Evolutionary conservation across 495 filamentous ascomycete genomes (phyloP), one percentile per base, ranked within the genome.

Genomic region (Neurospora cerealis): DNA sequence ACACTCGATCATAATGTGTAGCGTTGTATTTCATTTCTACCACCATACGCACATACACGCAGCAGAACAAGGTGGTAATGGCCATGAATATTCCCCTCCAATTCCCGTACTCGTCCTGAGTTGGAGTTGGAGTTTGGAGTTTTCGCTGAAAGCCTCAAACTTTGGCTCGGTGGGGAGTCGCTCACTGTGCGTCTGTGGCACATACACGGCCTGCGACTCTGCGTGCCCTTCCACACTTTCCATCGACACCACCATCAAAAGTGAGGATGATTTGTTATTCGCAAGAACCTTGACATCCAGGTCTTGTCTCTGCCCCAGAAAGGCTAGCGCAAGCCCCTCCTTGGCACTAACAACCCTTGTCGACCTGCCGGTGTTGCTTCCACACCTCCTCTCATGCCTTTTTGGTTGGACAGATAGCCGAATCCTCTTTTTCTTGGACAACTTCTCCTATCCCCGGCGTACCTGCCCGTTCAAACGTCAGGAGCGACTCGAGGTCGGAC

Each of bases 331-430:
- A 28, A 46, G 24, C 60, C 32, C 60, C 48, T 70, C 60, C 70
- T 72, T 73, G 75, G 38, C 74, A 73, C 74, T 77, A 74, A 46
- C 3, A 24, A 78, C 76, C 77, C 77, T 75, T 77, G 77, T 77
- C 74, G 19, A 8, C 71, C 34, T 72, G 69, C 54, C 75, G 75
- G 21, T 32, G 54, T 69, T 62, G 75, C 75, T 78, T 71, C 74
- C 75, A 78, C 77, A 78, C 77, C 73, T 38, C 69, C 42, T 32
- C 28, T 34, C 15, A 66, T 15, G 54, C 28, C 13, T 66, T 66
- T 36, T 34, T 66, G 54, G 54, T 66, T 66, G 54, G 54, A 66
- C 54, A 66, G 28, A 66, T 32, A 34, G 7, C 28, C 54, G 54
- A 34, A 19, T 32, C 11, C 54, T 66, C 54, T 36, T 66, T 15